Evolutionary conservation across 2,329 filamentous ascomycete species (phyloP).

Genomic region (Fusarium domesticum): DNA sequence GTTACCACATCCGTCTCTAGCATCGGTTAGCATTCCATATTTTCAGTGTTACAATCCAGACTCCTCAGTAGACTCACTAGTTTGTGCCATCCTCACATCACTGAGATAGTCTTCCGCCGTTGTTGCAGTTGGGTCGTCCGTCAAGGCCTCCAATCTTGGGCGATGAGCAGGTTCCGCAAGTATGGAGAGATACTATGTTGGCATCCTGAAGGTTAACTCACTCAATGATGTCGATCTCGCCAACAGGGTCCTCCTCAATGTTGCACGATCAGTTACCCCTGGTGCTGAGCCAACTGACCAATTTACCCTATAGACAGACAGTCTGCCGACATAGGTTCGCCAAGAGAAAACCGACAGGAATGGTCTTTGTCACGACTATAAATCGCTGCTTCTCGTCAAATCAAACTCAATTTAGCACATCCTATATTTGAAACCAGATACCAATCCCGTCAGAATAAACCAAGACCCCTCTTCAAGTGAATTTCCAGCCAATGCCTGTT

Average conservation of each 20-base stretch:
- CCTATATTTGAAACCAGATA: too few relatives aligned
- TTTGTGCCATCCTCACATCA: conserved; percentile 3
- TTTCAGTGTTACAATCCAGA: not conserved
- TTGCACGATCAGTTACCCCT: conserved; percentile 3
- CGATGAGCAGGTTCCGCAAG: conserved; percentile 9
- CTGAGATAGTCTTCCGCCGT: not conserved
- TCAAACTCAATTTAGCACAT: too few relatives aligned
- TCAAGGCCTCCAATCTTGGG: conserved; percentile 5
- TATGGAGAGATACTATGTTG: conserved; percentile 9
- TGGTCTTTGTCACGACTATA: too few relatives aligned
- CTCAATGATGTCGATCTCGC: conserved; percentile 12
- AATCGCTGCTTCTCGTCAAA: too few relatives aligned
- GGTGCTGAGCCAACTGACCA: too few relatives aligned
- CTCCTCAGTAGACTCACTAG: not conserved
- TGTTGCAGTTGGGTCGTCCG: conserved; percentile 6
- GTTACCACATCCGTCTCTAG: conserved; percentile 6
- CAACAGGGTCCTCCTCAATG: conserved; percentile 9
- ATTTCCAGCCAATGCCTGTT: too few relatives aligned
- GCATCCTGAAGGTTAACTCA: conserved; percentile 5
- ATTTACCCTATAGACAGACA: too few relatives aligned
- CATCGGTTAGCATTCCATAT: rapidly evolving
- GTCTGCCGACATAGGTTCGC: too few relatives aligned
- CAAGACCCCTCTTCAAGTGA: too few relatives aligned
- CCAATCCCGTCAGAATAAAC: too few relatives aligned
- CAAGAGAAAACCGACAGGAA: too few relatives aligned